A percentile compares a stretch with the other conserved stretches of the same genome.
Evolutionary conservation across 2,329 filamentous ascomycete species (phyloP).

Genomic region (Eutypa lata): DNA sequence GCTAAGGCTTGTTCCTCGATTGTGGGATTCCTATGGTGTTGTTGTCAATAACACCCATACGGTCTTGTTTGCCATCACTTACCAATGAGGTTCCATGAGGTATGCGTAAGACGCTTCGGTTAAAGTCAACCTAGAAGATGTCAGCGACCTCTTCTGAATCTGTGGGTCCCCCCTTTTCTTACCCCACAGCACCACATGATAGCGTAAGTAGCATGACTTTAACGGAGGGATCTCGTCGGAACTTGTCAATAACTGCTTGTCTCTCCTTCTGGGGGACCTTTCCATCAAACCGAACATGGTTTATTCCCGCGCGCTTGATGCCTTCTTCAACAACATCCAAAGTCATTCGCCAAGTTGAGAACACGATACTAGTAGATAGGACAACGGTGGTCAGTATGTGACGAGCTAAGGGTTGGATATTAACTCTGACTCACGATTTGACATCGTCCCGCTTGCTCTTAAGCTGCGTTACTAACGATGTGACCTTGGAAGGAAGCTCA

Average conservation of each 20-base stretch:
- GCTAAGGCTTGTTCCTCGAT: slow-evolving; percentile 42
- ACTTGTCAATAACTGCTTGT: slow-evolving; percentile 35
- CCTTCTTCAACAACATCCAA: slow-evolving; percentile 43
- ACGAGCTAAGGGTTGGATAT: background rate
- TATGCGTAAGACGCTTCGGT: slow-evolving; percentile 45
- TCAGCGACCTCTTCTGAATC: background rate
- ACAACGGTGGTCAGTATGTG: background rate
- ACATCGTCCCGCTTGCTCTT: slow-evolving; percentile 16
- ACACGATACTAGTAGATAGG: slow-evolving; percentile 40
- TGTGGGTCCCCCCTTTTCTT: background rate
- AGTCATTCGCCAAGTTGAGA: slow-evolving; percentile 48
- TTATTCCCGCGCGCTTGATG: slow-evolving; percentile 32
- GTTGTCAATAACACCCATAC: background rate
- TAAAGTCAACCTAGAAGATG: slow-evolving; percentile 33
- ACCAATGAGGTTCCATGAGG: slow-evolving; percentile 50
- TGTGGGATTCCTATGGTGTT: slow-evolving; percentile 35
- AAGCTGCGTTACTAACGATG: slow-evolving; percentile 31
- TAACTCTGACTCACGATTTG: slow-evolving; percentile 32
- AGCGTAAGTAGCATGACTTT: slow-evolving; percentile 46
- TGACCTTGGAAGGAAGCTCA: slow-evolving; percentile 30
- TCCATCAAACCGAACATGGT: slow-evolving; percentile 43
- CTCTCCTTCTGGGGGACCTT: slow-evolving; percentile 40
- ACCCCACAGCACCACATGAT: slow-evolving; percentile 51
- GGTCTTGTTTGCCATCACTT: slow-evolving; percentile 2
- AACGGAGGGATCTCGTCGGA: slow-evolving; percentile 34